Percentiles rank a stretch among this genome's conserved stretches.
These are phyloP conservation scores for Botryotinia calthae DNA, from an alignment of 2,329 filamentous ascomycete genomes.

Conservation along the genomic window DNA sequence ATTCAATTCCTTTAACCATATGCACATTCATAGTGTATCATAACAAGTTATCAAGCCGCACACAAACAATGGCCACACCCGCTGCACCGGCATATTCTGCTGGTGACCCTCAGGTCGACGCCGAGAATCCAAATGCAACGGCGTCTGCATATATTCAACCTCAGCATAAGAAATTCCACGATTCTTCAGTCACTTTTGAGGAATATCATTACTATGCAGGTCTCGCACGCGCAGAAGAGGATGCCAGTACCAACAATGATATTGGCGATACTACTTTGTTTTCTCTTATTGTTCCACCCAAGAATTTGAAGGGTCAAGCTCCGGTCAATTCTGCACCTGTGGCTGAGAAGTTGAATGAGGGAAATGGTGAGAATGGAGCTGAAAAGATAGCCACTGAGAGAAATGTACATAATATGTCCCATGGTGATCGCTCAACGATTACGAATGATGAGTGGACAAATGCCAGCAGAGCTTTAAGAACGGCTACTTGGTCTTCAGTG, in stretches of 20 bases:
- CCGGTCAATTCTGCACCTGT: not conserved
- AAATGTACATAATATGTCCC: not conserved
- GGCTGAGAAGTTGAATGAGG: not conserved
- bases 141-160: not conserved
- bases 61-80: conserved; percentile 7
- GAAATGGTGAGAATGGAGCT: not conserved
- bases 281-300: conserved; percentile 22
- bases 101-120: not conserved
- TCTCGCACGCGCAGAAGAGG: conserved; percentile 31
- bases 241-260: conserved; percentile 10
- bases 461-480: conserved; percentile 46
- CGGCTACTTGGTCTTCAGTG: conserved; percentile 45
- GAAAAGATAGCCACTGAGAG: not conserved
- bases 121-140: not conserved
- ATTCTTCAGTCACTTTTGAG: conserved; percentile 38
- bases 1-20: no score
- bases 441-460: conserved; percentile 46
- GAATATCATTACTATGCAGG: conserved; percentile 40
- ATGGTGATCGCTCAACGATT: conserved; percentile 23
- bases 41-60: not conserved
- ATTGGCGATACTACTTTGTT: conserved; percentile 17
- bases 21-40: not conserved
- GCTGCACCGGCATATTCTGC: not conserved
- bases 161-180: conserved; percentile 28
- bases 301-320: conserved; percentile 16